phyloP scores from a whole-genome alignment of 192 early-diverging fungal genomes.

The Coemansia sp. region DNA sequence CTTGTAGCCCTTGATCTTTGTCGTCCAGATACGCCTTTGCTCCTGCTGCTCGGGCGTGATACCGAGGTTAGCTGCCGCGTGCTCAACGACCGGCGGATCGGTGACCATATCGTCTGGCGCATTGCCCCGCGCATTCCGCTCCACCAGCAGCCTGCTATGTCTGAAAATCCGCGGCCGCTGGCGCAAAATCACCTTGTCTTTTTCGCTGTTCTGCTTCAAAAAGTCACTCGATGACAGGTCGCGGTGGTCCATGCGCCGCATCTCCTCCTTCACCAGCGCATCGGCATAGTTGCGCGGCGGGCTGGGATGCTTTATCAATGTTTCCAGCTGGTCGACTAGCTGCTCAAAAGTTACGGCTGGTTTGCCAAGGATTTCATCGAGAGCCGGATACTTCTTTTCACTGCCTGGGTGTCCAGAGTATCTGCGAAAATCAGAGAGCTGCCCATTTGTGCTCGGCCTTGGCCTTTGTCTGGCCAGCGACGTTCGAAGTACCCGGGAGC shows the following conservation, averaged over 20 bases:
- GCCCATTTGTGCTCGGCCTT: too few relatives aligned
- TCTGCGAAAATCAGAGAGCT: too few relatives aligned
- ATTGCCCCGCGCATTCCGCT: background rate
- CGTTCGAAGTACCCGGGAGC: background rate
- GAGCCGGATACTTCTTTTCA: slow-evolving; percentile 19
- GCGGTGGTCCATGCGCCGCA: slow-evolving; percentile 23
- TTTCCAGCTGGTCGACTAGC: slow-evolving; percentile 39
- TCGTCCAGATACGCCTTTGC: slow-evolving; percentile 39
- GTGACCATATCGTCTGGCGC: too few relatives aligned
- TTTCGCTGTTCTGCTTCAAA: background rate
- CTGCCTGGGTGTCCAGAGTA: too few relatives aligned
- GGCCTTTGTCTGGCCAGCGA: background rate
- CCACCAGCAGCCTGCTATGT: background rate
- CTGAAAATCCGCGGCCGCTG: slow-evolving; percentile 21
- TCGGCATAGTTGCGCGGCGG: slow-evolving; percentile 50
- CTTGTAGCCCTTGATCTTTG: slow-evolving; percentile 35
- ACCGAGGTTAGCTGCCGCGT: slow-evolving; percentile 19
- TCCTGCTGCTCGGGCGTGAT: slow-evolving; percentile 33
- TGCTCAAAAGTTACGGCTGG: slow-evolving; percentile 31
- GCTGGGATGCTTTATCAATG: slow-evolving; percentile 39
- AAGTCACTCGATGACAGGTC: slow-evolving; percentile 16
- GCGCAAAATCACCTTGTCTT: slow-evolving; percentile 4
- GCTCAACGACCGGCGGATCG: slow-evolving; percentile 4
- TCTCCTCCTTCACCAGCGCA: slow-evolving; percentile 49
- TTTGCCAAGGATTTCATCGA: slow-evolving; percentile 28